Percentiles rank a stretch among this genome's conserved stretches.
Evolutionary conservation across 192 early-diverging fungal genomes (phyloP).

Genomic region (Coemansia sp.): DNA sequence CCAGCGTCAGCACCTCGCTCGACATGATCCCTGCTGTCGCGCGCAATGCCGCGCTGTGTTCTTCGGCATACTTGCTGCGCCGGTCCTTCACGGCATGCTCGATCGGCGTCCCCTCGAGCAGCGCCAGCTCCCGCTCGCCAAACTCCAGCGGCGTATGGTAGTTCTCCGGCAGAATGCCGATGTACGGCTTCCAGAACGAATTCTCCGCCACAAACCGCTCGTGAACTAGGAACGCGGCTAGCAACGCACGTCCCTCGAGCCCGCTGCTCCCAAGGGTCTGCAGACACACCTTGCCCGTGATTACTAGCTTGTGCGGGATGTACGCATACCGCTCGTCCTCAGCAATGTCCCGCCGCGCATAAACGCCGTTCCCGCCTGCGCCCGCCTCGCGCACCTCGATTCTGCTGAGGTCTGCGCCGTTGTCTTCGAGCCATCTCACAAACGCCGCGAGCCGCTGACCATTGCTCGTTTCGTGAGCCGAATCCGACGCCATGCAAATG

Average conservation of each 20-base stretch:
- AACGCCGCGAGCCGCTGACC: slow-evolving; percentile 15
- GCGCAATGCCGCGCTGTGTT: slow-evolving; percentile 33
- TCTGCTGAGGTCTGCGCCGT: slow-evolving; percentile 38
- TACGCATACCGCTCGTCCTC: slow-evolving; percentile 50
- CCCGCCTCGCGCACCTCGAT: slow-evolving; percentile 32
- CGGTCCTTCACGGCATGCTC: slow-evolving; percentile 49
- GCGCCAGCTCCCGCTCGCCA: slow-evolving; percentile 44
- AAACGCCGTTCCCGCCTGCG: slow-evolving; percentile 52
- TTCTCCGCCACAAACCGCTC: slow-evolving; percentile 34
- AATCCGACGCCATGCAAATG: background rate
- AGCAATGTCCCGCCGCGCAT: slow-evolving; percentile 37
- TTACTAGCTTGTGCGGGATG: slow-evolving; percentile 55
- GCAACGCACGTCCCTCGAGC: slow-evolving; percentile 39
- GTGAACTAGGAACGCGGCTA: slow-evolving; percentile 56
- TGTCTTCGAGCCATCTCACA: slow-evolving; percentile 45
- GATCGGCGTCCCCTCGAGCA: slow-evolving; percentile 57
- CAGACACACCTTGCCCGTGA: slow-evolving; percentile 54
- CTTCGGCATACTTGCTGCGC: slow-evolving; percentile 17
- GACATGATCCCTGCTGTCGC: slow-evolving; percentile 14
- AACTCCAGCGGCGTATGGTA: slow-evolving; percentile 62
- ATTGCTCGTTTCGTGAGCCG: background rate
- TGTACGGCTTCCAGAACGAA: slow-evolving; percentile 62
- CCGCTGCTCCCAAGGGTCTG: slow-evolving; percentile 12
- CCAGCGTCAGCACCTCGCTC: slow-evolving; percentile 39
- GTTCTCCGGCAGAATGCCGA: slow-evolving; percentile 55